Base-by-base conservation (phyloP, 768 basidiomycete genomes). In the Leccinum incarnatum region DNA sequence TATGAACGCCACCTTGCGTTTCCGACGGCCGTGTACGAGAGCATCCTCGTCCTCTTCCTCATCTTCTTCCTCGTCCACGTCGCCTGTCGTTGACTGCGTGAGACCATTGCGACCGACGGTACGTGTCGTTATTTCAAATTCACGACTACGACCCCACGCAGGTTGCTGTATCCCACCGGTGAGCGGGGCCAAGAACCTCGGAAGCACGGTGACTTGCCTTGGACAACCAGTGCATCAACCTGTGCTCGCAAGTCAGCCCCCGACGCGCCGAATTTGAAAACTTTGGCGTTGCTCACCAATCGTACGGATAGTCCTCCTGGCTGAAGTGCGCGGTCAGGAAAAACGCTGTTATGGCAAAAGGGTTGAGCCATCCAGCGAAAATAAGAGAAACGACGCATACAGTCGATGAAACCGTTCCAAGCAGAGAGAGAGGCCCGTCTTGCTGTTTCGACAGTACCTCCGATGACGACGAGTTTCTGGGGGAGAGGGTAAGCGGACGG, bases 371-470 rank as follows among this genome's bases (percentile, higher is more conserved):
- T 32, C 3, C 29, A 14, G 47, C 25, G 47, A 27, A 48, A 29
- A 47, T 12, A 15, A 55, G 32, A 60, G 49, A 36, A 55, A 27
- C 27, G 14, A 14, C 0, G 27, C 62, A 42, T 59, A 93, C 91
- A 93, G 71, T 93, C 92, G 4, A 94, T 82, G 68, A 94, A 93
- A 37, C 90, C 89, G 72, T 89, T 91, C 91, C 92, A 94, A 12
- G 90, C 92, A 5, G 90, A 91, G 29, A 89, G 78, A 11, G 90
- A 92, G 17, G 83, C 87, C 48, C 91, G 79, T 62, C 91, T 81
- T 36, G 91, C 91, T 15, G 91, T 93, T 71, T 93, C 91, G 21
- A 93, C 88, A 0, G 92, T 93, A 1, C 92, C 92, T 23, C 92
- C 91, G 68, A 94, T 89, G 67, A 94, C 91, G 34, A 94, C 91